Evolutionary conservation across 1,284 basidiomycete species (phyloP).

Genomic region (Apiotrichum gracile): DNA sequence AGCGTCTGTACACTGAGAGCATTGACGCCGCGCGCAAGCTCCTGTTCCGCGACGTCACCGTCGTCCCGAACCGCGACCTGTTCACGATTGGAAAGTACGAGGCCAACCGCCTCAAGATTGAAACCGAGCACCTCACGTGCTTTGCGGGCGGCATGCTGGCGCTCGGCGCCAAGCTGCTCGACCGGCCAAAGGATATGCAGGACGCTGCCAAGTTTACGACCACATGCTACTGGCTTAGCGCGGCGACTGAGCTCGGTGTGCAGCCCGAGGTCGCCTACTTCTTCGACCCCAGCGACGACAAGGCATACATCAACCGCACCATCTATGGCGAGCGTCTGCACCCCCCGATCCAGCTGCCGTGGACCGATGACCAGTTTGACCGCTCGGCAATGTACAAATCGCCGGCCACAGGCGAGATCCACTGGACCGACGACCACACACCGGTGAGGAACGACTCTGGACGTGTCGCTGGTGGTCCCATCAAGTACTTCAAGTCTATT

Average conservation of each 20-base stretch:
- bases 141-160: conserved; percentile 56
- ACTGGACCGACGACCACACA: conserved; percentile 27
- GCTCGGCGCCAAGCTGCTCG: conserved; percentile 51
- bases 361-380: conserved; percentile 7
- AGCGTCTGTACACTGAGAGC: conserved; percentile 49
- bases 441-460: conserved; percentile 16
- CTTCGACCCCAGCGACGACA: conserved; percentile 25
- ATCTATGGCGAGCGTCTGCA: conserved; percentile 12
- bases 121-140: conserved; percentile 47
- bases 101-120: conserved; percentile 21
- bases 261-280: conserved; percentile 47
- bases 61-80: conserved; percentile 45
- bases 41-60: conserved; percentile 45
- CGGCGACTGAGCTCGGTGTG: conserved; percentile 44
- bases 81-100: conserved; percentile 45
- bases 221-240: conserved; percentile 53
- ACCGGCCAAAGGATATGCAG: conserved; percentile 47
- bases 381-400: conserved; percentile 24
- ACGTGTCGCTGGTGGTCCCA: conserved; percentile 23
- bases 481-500: conserved; percentile 35
- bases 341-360: conserved; percentile 12
- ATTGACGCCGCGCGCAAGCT: conserved; percentile 49
- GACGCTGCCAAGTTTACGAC: conserved; percentile 48
- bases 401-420: conserved; percentile 18
- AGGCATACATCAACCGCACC: conserved; percentile 32